Base-by-base conservation (phyloP, 345 rosid genomes). In the Eutrema heterophyllum region DNA sequence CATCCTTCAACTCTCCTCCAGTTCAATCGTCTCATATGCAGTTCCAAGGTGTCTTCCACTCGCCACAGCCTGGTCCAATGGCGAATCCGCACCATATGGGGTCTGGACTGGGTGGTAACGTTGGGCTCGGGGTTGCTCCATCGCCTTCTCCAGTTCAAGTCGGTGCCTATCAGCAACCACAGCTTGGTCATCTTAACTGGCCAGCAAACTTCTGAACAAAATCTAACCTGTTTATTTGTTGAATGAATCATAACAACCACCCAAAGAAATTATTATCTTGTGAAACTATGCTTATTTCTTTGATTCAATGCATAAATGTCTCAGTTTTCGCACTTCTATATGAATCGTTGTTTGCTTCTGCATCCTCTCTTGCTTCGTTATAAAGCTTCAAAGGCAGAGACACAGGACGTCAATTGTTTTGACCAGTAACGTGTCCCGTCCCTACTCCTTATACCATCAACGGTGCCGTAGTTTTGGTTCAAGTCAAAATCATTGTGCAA, bases 1-100 rank as follows among this genome's bases (percentile, higher is more conserved):
- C 90, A 9, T 84, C 92, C 43, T 90, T 93, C 72, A 90, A 84
- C 68, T 85, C 88, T 11, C 84, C 90, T 16, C 81, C 86, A 6
- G 91, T 87, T 10, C 96, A 90, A 77, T 86, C 98, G 59, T 87
- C 97, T n/a, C 97, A 86, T 72, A 81, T 93, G 93, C 98, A 87
- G 76, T 93, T 83, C 71, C 84, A 88, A 0, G 97, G 97, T 51
- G 32, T 89, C 63, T 93, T 80, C 76, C 88, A 89, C 68, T 84
- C 96, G 32, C 73, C 87, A 15, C 92, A 88, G 77, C 84, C 88
- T 13, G 82, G 86, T 39, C 86, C 89, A 66, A 85, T 91, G 80
- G 81, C 85, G 13, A 84, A 80, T 63, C 84, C 89, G 0, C 98
- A 88, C 84, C 97, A 88, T 77, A 78, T 90, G 73, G 89, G 86